phyloP scores from a whole-genome alignment of 805 yeast genomes.

The Diddensiella transvaalensis region DNA sequence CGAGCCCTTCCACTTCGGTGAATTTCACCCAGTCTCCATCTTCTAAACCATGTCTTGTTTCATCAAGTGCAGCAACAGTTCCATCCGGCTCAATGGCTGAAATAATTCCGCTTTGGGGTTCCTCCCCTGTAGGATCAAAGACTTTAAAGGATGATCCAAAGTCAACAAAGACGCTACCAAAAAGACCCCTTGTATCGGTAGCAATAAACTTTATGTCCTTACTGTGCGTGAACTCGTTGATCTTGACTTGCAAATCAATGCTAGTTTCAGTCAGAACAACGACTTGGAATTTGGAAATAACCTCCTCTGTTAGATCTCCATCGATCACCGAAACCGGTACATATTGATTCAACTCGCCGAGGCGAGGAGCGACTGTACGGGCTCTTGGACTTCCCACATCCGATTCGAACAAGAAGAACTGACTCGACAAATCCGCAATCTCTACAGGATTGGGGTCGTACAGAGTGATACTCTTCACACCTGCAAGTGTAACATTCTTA shows the following conservation, averaged over 20 bases:
- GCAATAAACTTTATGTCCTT: conserved; percentile 74
- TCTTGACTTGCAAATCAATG: conserved; percentile 67
- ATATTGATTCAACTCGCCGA: conserved; percentile 83
- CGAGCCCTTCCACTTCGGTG: conserved; percentile 78
- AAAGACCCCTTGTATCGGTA: conserved; percentile 81
- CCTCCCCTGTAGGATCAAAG: conserved; percentile 88
- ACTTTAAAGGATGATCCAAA: conserved; percentile 80
- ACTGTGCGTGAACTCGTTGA: conserved; percentile 72
- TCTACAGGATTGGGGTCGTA: conserved; percentile 74
- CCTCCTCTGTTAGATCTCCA: conserved; percentile 49
- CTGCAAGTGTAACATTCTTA: conserved; percentile 93
- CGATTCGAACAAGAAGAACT: conserved; percentile 67
- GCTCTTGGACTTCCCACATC: conserved; percentile 85
- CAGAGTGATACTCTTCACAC: conserved; percentile 85
- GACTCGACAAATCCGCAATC: conserved; percentile 77
- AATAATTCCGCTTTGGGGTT: conserved; percentile 79
- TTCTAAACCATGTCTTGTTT: conserved; percentile 86
- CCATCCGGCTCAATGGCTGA: conserved; percentile 87
- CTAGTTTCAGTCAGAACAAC: conserved; percentile 77
- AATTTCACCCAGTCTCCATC: conserved; percentile 90
- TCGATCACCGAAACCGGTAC: conserved; percentile 75
- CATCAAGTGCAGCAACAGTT: conserved; percentile 89
- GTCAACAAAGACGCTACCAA: conserved; percentile 86
- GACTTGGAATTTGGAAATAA: conserved; percentile 64
- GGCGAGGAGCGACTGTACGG: conserved; percentile 55